Evolutionary conservation across 108 stramenopile species (phyloP).

Genomic region (Seminavis robusta): DNA sequence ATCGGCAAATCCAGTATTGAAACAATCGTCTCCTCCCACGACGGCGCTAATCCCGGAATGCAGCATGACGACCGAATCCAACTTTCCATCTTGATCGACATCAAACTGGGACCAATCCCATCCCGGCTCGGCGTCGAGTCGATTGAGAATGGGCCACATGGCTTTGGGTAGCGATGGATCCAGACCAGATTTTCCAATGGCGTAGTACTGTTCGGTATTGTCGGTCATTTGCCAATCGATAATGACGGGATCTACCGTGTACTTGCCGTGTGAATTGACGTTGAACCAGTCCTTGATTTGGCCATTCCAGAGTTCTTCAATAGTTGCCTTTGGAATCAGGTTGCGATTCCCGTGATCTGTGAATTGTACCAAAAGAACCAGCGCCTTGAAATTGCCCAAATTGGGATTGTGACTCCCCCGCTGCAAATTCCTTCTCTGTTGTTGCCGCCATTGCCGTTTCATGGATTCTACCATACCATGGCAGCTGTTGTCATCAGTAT

Average conservation of each 20-base stretch:
- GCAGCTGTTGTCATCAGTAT: too few relatives aligned
- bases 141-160: neutral
- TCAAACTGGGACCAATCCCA: slow-evolving; percentile 7
- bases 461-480: too few relatives aligned
- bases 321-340: neutral
- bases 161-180: neutral
- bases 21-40: slow-evolving; percentile 33
- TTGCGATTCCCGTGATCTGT: neutral
- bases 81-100: neutral
- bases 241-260: slow-evolving; percentile 8
- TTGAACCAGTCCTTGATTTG: neutral
- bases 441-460: too few relatives aligned
- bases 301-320: slow-evolving; percentile 7
- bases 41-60: slow-evolving; percentile 3
- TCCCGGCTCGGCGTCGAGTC: neutral
- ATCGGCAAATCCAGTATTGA: too few relatives aligned
- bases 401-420: too few relatives aligned
- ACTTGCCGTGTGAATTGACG: slow-evolving; percentile 2
- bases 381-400: neutral
- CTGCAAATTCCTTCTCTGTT: too few relatives aligned
- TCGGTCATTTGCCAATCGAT: slow-evolving; percentile 17
- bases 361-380: neutral
- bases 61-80: neutral
- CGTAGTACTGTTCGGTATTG: slow-evolving; percentile 18
- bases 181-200: neutral